phyloP scores from a whole-genome alignment of 139 green algal genomes.

The Astrephomene gubernaculifera region DNA sequence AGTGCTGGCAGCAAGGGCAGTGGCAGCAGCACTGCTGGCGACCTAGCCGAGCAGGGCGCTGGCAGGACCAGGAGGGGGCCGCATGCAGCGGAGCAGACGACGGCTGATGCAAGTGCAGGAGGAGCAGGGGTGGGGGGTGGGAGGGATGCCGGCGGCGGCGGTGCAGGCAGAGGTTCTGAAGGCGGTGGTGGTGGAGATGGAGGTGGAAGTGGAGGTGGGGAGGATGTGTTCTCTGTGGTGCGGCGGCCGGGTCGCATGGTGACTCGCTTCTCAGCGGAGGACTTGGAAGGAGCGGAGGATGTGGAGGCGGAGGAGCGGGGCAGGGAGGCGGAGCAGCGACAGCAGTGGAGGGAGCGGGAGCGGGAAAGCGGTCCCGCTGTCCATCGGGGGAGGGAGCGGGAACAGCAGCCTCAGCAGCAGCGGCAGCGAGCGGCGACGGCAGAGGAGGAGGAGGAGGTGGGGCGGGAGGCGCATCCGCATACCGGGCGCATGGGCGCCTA shows the following conservation, averaged over 20 bases:
- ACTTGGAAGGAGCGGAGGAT: constrained; percentile 35
- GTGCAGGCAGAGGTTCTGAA: constrained; percentile 20
- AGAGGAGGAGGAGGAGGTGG: neutral
- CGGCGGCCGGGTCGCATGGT: constrained; percentile 58
- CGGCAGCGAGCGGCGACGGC: neutral
- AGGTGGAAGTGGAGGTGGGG: neutral
- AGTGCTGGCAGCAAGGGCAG: neutral
- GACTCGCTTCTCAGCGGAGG: constrained; percentile 50
- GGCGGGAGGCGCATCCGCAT: neutral
- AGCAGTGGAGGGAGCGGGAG: neutral
- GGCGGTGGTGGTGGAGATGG: constrained; percentile 15
- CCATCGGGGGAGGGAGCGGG: too few species aligned
- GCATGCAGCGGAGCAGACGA: neutral
- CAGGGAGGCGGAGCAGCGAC: neutral
- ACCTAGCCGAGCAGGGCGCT: too few species aligned
- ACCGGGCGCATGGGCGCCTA: neutral
- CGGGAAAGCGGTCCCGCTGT: neutral
- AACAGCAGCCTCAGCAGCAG: constrained; percentile 6
- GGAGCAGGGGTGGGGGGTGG: too few species aligned
- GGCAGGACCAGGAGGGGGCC: neutral
- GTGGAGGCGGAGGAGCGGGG: constrained; percentile 3
- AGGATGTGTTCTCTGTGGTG: neutral
- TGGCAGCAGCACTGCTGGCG: neutral
- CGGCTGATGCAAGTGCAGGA: too few species aligned
- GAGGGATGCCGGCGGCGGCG: constrained; percentile 49